A percentile compares a stretch with the other conserved stretches of the same genome.
phyloP scores from a whole-genome alignment of 306 rosid species.

The Medicago lupulina region DNA sequence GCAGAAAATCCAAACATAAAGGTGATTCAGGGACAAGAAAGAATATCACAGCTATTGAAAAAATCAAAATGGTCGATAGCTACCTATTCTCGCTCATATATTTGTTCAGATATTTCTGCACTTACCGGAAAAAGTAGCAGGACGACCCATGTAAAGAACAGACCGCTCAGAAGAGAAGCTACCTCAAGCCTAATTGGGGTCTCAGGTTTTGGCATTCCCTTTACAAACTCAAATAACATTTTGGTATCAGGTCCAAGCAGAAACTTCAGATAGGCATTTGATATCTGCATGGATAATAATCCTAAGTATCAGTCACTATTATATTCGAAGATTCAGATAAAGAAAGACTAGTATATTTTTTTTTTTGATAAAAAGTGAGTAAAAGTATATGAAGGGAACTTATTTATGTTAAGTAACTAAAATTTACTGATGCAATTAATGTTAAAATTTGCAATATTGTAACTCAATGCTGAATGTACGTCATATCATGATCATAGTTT shows the following conservation, averaged over 20 bases:
- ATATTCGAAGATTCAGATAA: constrained; percentile 32
- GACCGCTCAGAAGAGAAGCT: constrained; percentile 70
- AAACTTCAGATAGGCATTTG: constrained; percentile 81
- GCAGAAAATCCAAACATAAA: constrained; percentile 12
- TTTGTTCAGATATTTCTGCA: constrained; percentile 29
- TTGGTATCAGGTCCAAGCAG: constrained; percentile 67
- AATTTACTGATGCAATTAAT: constrained; percentile 11
- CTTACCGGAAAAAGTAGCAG: constrained; percentile 90
- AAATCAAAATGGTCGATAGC: constrained; percentile 27
- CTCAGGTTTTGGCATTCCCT: constrained; percentile 84
- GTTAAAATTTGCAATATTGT: constrained; percentile 9
- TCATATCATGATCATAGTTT: constrained; percentile 30
- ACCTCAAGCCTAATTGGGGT: constrained; percentile 55
- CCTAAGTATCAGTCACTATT: constrained; percentile 38
- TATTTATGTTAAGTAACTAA: constrained; percentile 4
- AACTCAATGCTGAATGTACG: constrained; percentile 12
- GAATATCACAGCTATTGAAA: constrained; percentile 18
- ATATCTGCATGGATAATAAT: constrained; percentile 56
- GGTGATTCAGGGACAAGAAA: constrained; percentile 1
- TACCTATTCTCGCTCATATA: constrained; percentile 27
- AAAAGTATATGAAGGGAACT: constrained; percentile 23
- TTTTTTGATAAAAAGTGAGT: constrained; percentile 10
- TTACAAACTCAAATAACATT: constrained; percentile 69
- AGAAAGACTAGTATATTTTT: not conserved
- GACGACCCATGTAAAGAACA: constrained; percentile 86